Percentiles rank a stretch among this genome's conserved stretches.
Conservation (phyloP, 1,284 basidiomycete genomes). For the Agaricales sp. region DNA sequence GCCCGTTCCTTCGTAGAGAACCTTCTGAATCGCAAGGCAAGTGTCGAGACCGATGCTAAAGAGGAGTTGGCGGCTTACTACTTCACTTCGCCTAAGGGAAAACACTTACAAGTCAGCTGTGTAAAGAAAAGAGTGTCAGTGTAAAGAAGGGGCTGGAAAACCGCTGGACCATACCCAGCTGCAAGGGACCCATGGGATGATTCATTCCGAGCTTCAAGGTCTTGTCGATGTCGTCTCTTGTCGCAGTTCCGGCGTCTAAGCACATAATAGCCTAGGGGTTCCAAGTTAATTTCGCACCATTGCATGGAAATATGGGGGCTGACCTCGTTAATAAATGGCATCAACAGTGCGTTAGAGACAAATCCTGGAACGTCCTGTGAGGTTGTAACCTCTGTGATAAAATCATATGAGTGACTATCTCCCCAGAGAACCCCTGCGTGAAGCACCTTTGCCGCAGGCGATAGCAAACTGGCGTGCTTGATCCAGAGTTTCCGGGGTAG, state of each 20-base stretch:
- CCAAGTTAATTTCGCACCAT: slow-evolving; percentile 29
- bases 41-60: slow-evolving; percentile 87
- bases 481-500: slow-evolving; percentile 64
- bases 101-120: slow-evolving; percentile 67
- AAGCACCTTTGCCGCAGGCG: slow-evolving; percentile 81
- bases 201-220: slow-evolving; percentile 91
- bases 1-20: slow-evolving; percentile 78
- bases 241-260: slow-evolving; percentile 85
- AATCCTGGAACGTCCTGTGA: slow-evolving; percentile 91
- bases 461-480: slow-evolving; percentile 77
- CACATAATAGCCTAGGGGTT: slow-evolving; percentile 76
- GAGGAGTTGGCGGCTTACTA: slow-evolving; percentile 1
- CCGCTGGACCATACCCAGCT: slow-evolving; percentile 40
- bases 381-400: slow-evolving; percentile 64
- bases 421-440: too few species aligned
- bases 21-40: slow-evolving; percentile 85
- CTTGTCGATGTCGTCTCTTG: slow-evolving; percentile 91
- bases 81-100: background rate
- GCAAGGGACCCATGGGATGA: slow-evolving; percentile 91
- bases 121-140: too few species aligned
- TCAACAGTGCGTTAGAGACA: slow-evolving; percentile 78
- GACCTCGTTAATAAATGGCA: slow-evolving; percentile 90
- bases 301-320: too few species aligned
- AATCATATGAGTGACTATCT: too few species aligned
- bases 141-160: background rate